phyloP scores from a whole-genome alignment of 257 asterid genomes.

The Dorcoceras hygrometricum region DNA sequence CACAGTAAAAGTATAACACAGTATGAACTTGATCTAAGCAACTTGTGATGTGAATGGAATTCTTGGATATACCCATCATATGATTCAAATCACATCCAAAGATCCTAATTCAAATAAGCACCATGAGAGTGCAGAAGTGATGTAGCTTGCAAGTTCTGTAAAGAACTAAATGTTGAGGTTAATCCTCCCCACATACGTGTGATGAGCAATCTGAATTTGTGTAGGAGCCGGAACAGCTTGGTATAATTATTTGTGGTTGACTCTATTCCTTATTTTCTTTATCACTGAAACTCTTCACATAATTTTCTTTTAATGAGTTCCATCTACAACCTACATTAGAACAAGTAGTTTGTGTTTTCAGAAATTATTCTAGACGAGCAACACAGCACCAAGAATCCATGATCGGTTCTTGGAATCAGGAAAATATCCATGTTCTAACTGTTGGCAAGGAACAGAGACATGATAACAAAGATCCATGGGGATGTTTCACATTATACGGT shows the following conservation, averaged over 20 bases:
- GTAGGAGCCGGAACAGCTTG: neutral
- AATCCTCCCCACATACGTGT: neutral
- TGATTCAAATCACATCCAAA: neutral
- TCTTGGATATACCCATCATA: neutral
- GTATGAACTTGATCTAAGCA: too few relatives aligned
- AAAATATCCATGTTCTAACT: neutral
- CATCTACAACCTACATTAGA: neutral
- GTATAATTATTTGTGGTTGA: neutral
- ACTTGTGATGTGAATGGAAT: neutral
- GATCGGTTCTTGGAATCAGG: neutral
- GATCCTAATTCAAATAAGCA: neutral
- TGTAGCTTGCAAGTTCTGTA: too few relatives aligned
- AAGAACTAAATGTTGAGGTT: too few relatives aligned
- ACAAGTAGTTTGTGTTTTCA: neutral
- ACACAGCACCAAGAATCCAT: conserved; percentile 13
- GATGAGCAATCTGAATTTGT: neutral
- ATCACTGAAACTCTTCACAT: neutral
- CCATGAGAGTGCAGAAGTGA: too few relatives aligned
- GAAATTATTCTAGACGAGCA: neutral
- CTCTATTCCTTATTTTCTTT: conserved; percentile 3
- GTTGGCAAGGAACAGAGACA: neutral
- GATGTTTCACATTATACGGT: neutral
- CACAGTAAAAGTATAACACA: too few relatives aligned
- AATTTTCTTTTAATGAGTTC: neutral
- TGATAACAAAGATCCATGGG: neutral